These are phyloP conservation scores for Copromyces sp. DNA, from an alignment of 495 filamentous ascomycete genomes.

Conservation along the genomic window DNA sequence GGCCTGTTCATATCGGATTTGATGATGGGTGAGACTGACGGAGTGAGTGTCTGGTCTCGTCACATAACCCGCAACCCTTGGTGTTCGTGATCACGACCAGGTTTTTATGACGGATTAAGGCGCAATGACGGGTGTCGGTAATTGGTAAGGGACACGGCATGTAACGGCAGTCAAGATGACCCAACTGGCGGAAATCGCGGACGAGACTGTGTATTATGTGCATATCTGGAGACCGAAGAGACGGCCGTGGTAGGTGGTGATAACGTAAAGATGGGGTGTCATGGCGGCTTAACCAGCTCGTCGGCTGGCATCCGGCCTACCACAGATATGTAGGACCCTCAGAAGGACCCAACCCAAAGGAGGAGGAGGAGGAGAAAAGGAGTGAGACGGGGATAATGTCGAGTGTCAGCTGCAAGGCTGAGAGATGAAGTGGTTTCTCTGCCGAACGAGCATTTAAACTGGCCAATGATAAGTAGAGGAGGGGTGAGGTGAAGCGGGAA, in stretches of 20 bases:
- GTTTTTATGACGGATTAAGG: not conserved
- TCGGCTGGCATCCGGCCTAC: not conserved
- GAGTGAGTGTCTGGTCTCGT: not conserved
- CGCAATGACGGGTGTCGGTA: not conserved
- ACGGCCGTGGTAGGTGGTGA: not conserved
- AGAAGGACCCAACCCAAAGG: not conserved
- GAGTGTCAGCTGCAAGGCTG: not conserved
- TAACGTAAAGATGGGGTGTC: not conserved
- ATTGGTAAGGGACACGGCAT: not conserved
- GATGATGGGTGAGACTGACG: not conserved
- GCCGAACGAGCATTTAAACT: not conserved
- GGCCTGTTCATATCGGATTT: not conserved
- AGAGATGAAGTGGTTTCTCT: not conserved
- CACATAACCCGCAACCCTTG: not conserved
- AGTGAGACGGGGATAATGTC: not conserved
- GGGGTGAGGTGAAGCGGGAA: not conserved
- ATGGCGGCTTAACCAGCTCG: not conserved
- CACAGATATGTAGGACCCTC: not conserved
- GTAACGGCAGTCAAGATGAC: not conserved
- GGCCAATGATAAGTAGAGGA: not conserved
- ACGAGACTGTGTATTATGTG: not conserved
- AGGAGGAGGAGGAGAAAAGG: not conserved
- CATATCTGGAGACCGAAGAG: not conserved
- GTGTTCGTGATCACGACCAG: not conserved
- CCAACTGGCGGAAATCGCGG: not conserved